Percentiles rank a stretch among this genome's conserved stretches.
Conservation (phyloP, 305 asterid genomes). For the Petunia hybrid region DNA sequence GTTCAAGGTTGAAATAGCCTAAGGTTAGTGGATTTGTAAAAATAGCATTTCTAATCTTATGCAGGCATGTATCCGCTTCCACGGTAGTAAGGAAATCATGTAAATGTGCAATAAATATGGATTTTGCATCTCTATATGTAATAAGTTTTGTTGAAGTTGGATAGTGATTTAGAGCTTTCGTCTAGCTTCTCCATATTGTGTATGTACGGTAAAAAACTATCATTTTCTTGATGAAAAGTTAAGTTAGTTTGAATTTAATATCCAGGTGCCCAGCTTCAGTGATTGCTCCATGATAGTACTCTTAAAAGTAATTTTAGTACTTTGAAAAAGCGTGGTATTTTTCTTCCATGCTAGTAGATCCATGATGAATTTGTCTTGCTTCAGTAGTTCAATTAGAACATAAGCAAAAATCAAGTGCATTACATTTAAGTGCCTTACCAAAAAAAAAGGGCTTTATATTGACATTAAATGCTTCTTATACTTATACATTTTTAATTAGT, state of each 20-base stretch:
- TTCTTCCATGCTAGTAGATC: background rate
- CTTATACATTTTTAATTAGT: background rate
- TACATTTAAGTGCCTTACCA: background rate
- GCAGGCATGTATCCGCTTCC: background rate
- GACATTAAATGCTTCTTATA: conserved; percentile 2
- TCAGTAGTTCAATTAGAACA: background rate
- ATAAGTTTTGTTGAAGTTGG: conserved; percentile 21
- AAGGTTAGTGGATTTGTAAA: conserved; percentile 31
- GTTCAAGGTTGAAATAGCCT: conserved; percentile 33
- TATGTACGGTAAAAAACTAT: conserved; percentile 21
- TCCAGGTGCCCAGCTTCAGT: background rate
- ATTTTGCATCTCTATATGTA: conserved; percentile 22
- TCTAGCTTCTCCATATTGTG: conserved; percentile 15
- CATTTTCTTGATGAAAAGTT: background rate
- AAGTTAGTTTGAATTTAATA: background rate
- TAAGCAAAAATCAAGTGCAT: background rate
- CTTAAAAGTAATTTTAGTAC: background rate
- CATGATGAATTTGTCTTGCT: background rate
- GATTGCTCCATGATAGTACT: background rate
- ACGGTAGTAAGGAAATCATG: background rate
- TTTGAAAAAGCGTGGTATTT: background rate
- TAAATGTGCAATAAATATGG: background rate
- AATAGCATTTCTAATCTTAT: conserved; percentile 1
- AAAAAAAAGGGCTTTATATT: background rate
- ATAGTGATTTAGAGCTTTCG: background rate